A percentile compares a stretch with the other conserved stretches of the same genome.
Evolutionary conservation across 148 eudicot species (phyloP).

Genomic region (Fagopyrum homotropicum): DNA sequence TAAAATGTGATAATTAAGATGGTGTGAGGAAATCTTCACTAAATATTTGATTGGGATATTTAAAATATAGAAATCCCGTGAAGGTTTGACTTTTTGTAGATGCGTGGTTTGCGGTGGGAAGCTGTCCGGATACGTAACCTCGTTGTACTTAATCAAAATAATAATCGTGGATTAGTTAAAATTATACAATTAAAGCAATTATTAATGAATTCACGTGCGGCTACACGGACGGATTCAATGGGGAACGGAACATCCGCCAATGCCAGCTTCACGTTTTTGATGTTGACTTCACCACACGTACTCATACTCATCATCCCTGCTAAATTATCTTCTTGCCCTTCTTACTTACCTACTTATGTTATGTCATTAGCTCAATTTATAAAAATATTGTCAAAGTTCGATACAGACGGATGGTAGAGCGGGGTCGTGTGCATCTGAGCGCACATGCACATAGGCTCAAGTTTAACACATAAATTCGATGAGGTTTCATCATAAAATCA

Average conservation of each 20-base stretch:
- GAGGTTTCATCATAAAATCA: too few relatives aligned
- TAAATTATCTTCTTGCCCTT: not conserved
- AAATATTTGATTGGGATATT: not conserved
- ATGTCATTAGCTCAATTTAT: too few relatives aligned
- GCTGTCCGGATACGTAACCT: not conserved
- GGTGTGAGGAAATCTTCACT: not conserved
- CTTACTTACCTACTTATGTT: not conserved
- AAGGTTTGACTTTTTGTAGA: constrained; percentile 11
- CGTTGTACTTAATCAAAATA: not conserved
- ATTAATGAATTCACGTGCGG: constrained; percentile 3
- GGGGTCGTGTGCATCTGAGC: too few relatives aligned
- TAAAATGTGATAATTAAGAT: not conserved
- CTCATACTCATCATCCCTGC: not conserved
- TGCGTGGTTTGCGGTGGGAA: constrained; percentile 6
- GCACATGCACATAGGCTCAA: too few relatives aligned
- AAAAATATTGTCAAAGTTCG: too few relatives aligned
- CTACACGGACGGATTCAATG: not conserved
- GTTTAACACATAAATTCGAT: too few relatives aligned
- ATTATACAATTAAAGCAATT: not conserved
- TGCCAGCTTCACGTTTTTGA: not conserved
- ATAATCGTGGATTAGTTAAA: not conserved
- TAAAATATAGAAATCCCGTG: not conserved
- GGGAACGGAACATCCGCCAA: not conserved
- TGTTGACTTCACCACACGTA: constrained; percentile 9
- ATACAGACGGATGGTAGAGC: too few relatives aligned